Conservation (phyloP, 805 yeast genomes). For the Myxozyma nipponensis region DNA sequence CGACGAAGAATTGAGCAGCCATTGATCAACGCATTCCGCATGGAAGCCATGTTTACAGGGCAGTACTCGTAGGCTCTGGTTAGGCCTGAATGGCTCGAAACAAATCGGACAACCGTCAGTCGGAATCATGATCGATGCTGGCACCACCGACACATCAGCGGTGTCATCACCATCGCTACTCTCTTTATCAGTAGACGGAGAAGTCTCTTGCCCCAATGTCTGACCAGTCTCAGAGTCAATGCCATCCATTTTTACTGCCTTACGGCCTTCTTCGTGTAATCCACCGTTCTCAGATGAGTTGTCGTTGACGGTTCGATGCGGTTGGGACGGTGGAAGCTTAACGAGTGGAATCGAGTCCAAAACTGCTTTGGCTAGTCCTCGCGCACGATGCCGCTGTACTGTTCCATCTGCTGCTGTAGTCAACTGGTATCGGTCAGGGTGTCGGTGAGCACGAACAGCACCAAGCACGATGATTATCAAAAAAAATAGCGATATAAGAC, state of each 20-base stretch:
- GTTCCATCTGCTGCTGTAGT: conserved; percentile 21
- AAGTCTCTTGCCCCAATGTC: background rate
- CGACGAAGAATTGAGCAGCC: conserved; percentile 70
- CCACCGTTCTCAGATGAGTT: background rate
- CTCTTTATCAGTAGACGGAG: background rate
- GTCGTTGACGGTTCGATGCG: background rate
- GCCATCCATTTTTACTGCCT: conserved; percentile 5
- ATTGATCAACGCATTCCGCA: conserved; percentile 74
- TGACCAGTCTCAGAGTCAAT: background rate
- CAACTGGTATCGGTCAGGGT: conserved; percentile 36
- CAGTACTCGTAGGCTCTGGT: conserved; percentile 60
- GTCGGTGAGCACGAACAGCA: conserved; percentile 36
- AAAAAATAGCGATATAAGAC: conserved; percentile 33
- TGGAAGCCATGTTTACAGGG: conserved; percentile 85
- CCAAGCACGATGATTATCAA: conserved; percentile 35
- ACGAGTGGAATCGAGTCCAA: conserved; percentile 39
- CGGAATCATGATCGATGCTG: conserved; percentile 8
- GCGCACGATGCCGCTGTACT: conserved; percentile 31
- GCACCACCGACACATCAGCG: background rate
- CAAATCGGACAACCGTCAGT: conserved; percentile 69
- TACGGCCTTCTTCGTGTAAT: background rate
- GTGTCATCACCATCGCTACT: background rate
- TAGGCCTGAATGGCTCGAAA: conserved; percentile 60
- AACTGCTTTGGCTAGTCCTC: conserved; percentile 39
- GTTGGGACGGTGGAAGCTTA: conserved; percentile 17